Percentiles rank a stretch among this genome's conserved stretches.
Evolutionary conservation across 352 stramenopile species (phyloP).

Genomic region (Pythium sukuiense): DNA sequence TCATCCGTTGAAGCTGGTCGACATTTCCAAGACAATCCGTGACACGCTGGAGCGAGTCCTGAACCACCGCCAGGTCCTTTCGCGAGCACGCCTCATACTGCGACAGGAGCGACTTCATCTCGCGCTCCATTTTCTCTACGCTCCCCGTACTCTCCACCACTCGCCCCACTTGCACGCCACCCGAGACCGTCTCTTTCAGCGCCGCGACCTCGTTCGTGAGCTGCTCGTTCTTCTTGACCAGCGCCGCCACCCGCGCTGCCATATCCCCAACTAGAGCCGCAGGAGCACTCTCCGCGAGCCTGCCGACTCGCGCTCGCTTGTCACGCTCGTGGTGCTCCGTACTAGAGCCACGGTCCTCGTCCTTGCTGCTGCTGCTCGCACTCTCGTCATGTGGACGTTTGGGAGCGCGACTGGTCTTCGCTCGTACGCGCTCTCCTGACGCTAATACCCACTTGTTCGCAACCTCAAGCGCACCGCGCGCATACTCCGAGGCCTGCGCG

Average conservation of each 20-base stretch:
- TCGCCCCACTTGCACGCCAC: slow-evolving; percentile 38
- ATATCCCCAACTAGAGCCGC: slow-evolving; percentile 22
- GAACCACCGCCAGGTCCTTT: slow-evolving; percentile 48
- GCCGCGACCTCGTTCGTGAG: slow-evolving; percentile 40
- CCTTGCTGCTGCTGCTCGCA: background rate
- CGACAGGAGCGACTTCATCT: slow-evolving; percentile 40
- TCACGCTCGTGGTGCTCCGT: slow-evolving; percentile 1
- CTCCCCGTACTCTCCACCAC: slow-evolving; percentile 37
- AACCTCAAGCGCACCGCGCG: background rate
- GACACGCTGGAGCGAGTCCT: slow-evolving; percentile 54
- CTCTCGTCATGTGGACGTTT: slow-evolving; percentile 8
- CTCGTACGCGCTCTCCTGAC: background rate
- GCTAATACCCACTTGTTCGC: background rate
- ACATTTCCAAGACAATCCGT: slow-evolving; percentile 51
- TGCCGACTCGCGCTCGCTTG: slow-evolving; percentile 9
- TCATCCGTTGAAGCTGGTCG: slow-evolving; percentile 38
- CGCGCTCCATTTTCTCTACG: slow-evolving; percentile 40
- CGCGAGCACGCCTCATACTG: slow-evolving; percentile 48
- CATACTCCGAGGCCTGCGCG: background rate
- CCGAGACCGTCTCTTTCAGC: slow-evolving; percentile 42
- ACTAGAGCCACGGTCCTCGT: background rate
- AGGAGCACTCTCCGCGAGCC: background rate
- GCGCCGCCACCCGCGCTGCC: slow-evolving; percentile 20
- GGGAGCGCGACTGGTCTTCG: background rate
- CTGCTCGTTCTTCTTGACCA: slow-evolving; percentile 38